Evolutionary conservation across 495 filamentous ascomycete genomes (phyloP).

Genomic region (Penicillium cinerascens): DNA sequence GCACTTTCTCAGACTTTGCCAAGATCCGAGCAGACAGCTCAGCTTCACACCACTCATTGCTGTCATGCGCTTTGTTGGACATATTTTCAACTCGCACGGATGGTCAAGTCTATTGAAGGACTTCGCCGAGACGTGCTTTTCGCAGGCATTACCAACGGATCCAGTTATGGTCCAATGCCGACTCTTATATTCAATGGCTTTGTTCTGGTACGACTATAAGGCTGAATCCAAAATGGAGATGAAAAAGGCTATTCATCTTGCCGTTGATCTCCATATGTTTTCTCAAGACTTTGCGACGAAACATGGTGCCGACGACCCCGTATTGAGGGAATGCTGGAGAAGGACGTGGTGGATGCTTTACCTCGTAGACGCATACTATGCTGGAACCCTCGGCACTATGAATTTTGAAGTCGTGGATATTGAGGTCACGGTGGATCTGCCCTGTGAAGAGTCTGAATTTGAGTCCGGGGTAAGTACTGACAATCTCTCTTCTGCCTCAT

Average conservation of each 20-base stretch:
- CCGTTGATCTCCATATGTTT: conserved; percentile 29
- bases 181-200: conserved; percentile 29
- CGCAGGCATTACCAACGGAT: conserved; percentile 51
- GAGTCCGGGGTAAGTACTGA: conserved; percentile 52
- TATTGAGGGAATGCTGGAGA: conserved; percentile 31
- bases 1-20: conserved; percentile 13
- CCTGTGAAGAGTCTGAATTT: conserved; percentile 75
- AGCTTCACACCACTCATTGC: conserved; percentile 20
- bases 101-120: conserved; percentile 20
- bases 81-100: conserved; percentile 20
- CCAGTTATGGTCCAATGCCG: conserved; percentile 27
- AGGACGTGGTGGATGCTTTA: conserved; percentile 39
- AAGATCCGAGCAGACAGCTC: conserved; percentile 18
- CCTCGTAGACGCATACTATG: conserved; percentile 27
- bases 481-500: neutral
- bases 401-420: conserved; percentile 54
- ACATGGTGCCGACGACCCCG: conserved; percentile 18
- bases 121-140: conserved; percentile 41
- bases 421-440: conserved; percentile 58
- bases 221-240: conserved; percentile 19
- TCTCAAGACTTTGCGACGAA: conserved; percentile 13
- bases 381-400: conserved; percentile 29
- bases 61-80: conserved; percentile 21
- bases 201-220: conserved; percentile 33
- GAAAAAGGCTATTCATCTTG: conserved; percentile 33